Evolutionary conservation across 225 moss, liverwort and hornwort genomes (phyloP).

Genomic region (Polytrichum commune): DNA sequence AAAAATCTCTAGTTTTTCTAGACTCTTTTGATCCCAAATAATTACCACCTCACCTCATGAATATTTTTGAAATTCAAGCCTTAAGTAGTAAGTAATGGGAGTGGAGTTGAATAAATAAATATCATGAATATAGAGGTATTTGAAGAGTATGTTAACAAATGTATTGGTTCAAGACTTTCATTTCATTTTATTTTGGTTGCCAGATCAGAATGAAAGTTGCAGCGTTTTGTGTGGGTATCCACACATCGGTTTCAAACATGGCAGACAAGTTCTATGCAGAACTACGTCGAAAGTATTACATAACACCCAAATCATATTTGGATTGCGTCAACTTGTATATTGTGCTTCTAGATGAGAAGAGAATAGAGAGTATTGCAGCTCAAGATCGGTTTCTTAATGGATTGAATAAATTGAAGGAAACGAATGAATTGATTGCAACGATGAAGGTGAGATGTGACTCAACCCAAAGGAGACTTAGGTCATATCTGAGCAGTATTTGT

Average conservation of each 20-base stretch:
- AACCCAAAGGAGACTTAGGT: no score
- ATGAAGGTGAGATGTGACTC: slow-evolving; percentile 55
- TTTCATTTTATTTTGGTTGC: neutral
- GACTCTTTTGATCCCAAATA: no score
- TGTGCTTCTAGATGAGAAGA: slow-evolving; percentile 66
- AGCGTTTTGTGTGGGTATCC: slow-evolving; percentile 76
- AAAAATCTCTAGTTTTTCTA: no score
- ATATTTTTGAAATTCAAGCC: no score
- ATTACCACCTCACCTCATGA: no score
- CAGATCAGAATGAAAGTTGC: slow-evolving; percentile 82
- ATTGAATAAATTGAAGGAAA: slow-evolving; percentile 84
- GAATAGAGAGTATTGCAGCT: slow-evolving; percentile 65
- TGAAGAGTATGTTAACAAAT: no score
- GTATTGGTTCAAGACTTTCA: neutral
- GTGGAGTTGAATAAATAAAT: no score
- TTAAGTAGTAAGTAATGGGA: no score
- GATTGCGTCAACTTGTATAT: slow-evolving; percentile 90
- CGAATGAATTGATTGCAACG: slow-evolving; percentile 78
- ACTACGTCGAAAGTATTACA: slow-evolving; percentile 83
- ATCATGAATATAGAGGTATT: no score
- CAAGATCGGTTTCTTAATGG: slow-evolving; percentile 92
- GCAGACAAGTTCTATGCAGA: slow-evolving; percentile 74
- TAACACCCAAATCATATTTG: slow-evolving; percentile 91
- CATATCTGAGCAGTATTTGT: no score
- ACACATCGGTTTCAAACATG: slow-evolving; percentile 79